Conservation (phyloP, 148 eudicot genomes). For the Rhododendron ferrugineum region DNA sequence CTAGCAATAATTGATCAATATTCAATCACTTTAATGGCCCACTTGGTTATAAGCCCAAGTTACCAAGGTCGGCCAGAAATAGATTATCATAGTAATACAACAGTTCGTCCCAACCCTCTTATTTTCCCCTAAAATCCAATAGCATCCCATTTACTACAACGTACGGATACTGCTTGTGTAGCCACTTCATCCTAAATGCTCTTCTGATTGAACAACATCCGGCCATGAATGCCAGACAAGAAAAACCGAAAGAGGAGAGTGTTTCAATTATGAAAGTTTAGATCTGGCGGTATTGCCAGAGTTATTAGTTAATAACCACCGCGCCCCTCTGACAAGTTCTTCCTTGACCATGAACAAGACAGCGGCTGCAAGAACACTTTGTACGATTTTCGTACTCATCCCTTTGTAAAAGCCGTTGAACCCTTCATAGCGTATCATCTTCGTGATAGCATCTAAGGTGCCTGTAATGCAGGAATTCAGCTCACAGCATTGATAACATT, state of each 20-base stretch:
- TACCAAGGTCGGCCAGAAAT: background rate
- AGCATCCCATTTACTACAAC: background rate
- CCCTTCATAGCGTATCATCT: constrained; percentile 81
- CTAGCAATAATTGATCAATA: background rate
- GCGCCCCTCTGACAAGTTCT: constrained; percentile 68
- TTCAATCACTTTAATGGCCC: background rate
- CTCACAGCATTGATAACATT: background rate
- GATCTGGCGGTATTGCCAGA: constrained; percentile 25
- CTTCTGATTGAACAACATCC: background rate
- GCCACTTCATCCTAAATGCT: background rate
- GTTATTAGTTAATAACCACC: constrained; percentile 52
- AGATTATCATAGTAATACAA: background rate
- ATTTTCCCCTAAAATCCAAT: background rate
- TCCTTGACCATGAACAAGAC: constrained; percentile 93
- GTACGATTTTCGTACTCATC: constrained; percentile 92
- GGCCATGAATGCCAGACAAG: background rate
- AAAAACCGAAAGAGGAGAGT: background rate
- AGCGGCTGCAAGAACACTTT: constrained; percentile 93
- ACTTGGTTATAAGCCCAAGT: background rate
- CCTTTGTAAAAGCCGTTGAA: constrained; percentile 83
- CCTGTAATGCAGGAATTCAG: constrained; percentile 37
- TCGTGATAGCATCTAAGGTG: constrained; percentile 69
- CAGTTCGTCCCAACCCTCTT: background rate
- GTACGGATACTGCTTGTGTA: background rate
- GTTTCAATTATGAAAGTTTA: constrained; percentile 21